Evolutionary conservation across 371 early-diverging fungal genomes (phyloP), one percentile per base, ranked within the genome.

Genomic region (Amoeboaphelidium protococcarum): DNA sequence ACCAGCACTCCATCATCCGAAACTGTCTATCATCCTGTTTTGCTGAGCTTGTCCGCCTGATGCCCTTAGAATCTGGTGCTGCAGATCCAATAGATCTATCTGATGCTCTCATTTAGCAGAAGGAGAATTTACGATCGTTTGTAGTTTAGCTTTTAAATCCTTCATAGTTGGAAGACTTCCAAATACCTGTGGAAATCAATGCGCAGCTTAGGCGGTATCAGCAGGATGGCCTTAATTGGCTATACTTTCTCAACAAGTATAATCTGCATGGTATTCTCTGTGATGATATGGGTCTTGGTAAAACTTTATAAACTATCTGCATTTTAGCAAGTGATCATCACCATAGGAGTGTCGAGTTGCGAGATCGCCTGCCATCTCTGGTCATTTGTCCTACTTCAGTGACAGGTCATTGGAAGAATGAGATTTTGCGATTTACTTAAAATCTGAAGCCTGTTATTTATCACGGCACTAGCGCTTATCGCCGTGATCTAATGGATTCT

Each of bases 261-360:
- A 83, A 82, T 54, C 62, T 96, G 19, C 94, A 96, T 53, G 98
- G 96, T 12, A 86, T 96, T 46, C 68, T 99, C 22, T 95, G 98
- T 60, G 98, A 98, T 64, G 89, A 94, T 68, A 97, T 98, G 98
- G 98, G 98, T 22, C 68, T 80, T 50, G 98, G 89, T 31, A 99
- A 97, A 64, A 98, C 98, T 0, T 64, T 98, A 13, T 98, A 99
- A 61, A 79, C 91, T 10, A 91, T 96, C 42, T 88, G 90, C 54
- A 85, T 89, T 46, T 57, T 96, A 21, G 84, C 90, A 10, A 74
- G 82, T 48, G 87, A 89, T 58, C 91, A 91, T 49, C 60, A 68
- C 52, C 49, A 66, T 31, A 73, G 88, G 22, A 62, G 64, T n/a
- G n/a, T n/a, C n/a, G n/a, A n/a, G 4, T 49, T 66, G 26, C 64